phyloP scores from a whole-genome alignment of 805 yeast genomes.

The Kuraishia cidri region DNA sequence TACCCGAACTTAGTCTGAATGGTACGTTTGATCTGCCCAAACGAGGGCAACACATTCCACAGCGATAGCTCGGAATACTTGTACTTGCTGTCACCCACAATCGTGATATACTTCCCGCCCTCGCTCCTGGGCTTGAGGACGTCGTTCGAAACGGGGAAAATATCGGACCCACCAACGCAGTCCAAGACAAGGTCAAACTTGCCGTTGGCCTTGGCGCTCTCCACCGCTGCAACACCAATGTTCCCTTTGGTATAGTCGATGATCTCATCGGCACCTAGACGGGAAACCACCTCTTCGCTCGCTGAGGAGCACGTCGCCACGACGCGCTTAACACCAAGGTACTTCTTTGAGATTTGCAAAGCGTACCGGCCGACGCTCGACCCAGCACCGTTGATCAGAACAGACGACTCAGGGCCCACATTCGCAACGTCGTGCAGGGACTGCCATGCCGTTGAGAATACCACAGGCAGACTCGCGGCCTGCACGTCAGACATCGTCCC shows the following conservation, averaged over 20 bases:
- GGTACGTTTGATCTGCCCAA: conserved; percentile 8
- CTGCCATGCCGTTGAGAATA: conserved; percentile 52
- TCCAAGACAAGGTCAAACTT: conserved; percentile 59
- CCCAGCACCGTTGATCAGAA: conserved; percentile 66
- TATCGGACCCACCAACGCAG: conserved; percentile 49
- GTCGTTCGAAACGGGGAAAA: conserved; percentile 30
- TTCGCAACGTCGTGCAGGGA: conserved; percentile 22
- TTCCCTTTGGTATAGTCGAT: conserved; percentile 45
- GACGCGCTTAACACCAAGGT: conserved; percentile 36
- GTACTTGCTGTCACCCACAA: conserved; percentile 46
- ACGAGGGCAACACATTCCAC: conserved; percentile 14
- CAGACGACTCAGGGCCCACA: conserved; percentile 34
- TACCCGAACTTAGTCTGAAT: conserved; percentile 8
- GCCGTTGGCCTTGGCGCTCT: conserved; percentile 21
- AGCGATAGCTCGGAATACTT: conserved; percentile 19
- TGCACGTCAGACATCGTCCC: conserved; percentile 33
- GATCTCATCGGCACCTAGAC: conserved; percentile 48
- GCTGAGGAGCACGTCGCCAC: conserved; percentile 47
- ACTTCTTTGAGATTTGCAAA: conserved; percentile 46
- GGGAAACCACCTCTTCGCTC: conserved; percentile 32
- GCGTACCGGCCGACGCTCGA: conserved; percentile 56
- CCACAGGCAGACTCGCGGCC: conserved; percentile 62
- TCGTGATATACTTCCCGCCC: conserved; percentile 41
- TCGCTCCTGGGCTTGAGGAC: conserved; percentile 35
- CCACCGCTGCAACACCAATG: conserved; percentile 24